These are phyloP conservation scores for Castanopsis chinensis DNA, from an alignment of 306 rosid species.

Conservation along the genomic window DNA sequence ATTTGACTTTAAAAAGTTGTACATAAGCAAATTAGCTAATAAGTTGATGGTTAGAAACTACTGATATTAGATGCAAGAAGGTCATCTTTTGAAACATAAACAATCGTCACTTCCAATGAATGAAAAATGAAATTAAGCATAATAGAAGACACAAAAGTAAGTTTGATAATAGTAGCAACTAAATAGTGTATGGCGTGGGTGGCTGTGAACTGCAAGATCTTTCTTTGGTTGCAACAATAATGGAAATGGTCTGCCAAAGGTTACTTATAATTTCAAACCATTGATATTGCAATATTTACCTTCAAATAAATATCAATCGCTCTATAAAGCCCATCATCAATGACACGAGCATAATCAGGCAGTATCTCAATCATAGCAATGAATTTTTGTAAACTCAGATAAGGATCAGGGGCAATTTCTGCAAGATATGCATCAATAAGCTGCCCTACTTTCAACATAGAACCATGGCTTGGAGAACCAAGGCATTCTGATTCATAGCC, in stretches of 20 bases:
- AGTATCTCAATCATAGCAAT: slow-evolving; percentile 64
- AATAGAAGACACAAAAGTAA: too few relatives aligned
- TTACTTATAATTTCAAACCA: background rate
- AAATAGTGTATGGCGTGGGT: background rate
- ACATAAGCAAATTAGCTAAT: too few relatives aligned
- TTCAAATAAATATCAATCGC: slow-evolving; percentile 80
- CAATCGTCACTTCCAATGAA: too few relatives aligned
- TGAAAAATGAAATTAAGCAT: too few relatives aligned
- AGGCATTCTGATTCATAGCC: slow-evolving; percentile 77
- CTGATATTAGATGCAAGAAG: background rate
- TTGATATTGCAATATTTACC: slow-evolving; percentile 35
- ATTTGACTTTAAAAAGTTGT: too few relatives aligned
- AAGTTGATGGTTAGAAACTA: background rate
- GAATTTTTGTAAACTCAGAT: slow-evolving; percentile 57
- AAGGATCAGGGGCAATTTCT: slow-evolving; percentile 85
- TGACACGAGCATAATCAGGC: slow-evolving; percentile 86
- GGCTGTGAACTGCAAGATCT: background rate
- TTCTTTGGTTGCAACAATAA: background rate
- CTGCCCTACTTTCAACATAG: slow-evolving; percentile 73
- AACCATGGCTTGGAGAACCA: slow-evolving; percentile 59
- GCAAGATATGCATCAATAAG: slow-evolving; percentile 85
- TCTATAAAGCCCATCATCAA: slow-evolving; percentile 82
- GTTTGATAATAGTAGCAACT: too few relatives aligned
- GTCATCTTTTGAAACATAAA: background rate
- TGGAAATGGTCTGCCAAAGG: background rate